Conservation (phyloP, 495 filamentous ascomycete species). For the Daldinia vernicosa region DNA sequence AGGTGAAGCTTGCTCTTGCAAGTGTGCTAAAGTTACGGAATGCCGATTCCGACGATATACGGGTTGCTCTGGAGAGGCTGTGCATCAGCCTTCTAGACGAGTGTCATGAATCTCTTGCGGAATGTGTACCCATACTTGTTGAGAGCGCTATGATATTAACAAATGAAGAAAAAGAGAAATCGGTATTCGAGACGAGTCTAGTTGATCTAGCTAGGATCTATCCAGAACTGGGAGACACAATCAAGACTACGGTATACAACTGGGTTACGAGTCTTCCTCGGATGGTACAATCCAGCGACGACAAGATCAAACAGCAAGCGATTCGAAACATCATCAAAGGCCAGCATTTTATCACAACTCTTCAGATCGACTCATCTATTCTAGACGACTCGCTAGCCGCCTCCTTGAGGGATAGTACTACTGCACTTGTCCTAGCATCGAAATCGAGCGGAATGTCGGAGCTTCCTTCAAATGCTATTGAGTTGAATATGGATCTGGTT, state of each 20-base stretch:
- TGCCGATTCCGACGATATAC: conserved; percentile 76
- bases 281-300: conserved; percentile 85
- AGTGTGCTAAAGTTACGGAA: conserved; percentile 80
- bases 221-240: conserved; percentile 66
- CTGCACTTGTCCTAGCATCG: conserved; percentile 52
- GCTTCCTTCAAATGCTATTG: conserved; percentile 34
- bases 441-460: conserved; percentile 45
- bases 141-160: conserved; percentile 83
- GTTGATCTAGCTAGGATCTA: conserved; percentile 71
- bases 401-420: conserved; percentile 69
- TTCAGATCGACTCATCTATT: conserved; percentile 73
- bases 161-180: conserved; percentile 58
- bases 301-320: conserved; percentile 73
- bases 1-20: conserved; percentile 85
- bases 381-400: conserved; percentile 73
- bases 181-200: conserved; percentile 58
- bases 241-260: conserved; percentile 77
- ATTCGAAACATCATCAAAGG: conserved; percentile 78
- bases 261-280: conserved; percentile 85
- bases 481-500: conserved; percentile 33
- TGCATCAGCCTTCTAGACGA: conserved; percentile 79
- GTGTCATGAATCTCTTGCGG: conserved; percentile 75
- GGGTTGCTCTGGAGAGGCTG: conserved; percentile 69
- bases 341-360: conserved; percentile 70
- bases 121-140: conserved; percentile 73